Base-by-base conservation (phyloP, 1,284 basidiomycete species). In the Fomitopsis pinicola region DNA sequence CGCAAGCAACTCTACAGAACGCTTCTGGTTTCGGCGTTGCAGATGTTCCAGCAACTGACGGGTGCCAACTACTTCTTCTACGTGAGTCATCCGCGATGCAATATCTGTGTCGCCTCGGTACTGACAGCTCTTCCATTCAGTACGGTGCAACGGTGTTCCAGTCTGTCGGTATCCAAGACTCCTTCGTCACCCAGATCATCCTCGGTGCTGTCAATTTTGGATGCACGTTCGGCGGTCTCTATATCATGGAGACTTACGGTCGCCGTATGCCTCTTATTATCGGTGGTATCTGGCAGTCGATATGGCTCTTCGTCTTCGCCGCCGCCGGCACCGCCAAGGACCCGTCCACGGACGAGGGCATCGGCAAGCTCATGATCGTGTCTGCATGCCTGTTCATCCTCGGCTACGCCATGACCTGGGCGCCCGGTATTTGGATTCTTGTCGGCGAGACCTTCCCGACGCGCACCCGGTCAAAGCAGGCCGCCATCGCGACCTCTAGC, bases 371-470 rank as follows among this genome's bases (percentile, higher is more conserved):
- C 26, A 88, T 92, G 84, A 92, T 93, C 66, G 83, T 90, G 64
- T 80, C 84, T n/a, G 87, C 89, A 0, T 92, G 88, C 69, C 69
- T 94, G 69, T 92, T 92, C 76, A 92, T 93, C 69, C 73, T 88
- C 36, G 89, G 88, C 14, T 93, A 87, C 69, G 89, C 91, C 2
- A 85, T 80, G 73, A 91, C 90, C 22, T 92, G 89, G 88, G 86
- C 82, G 36, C 84, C 85, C 75, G 86, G 87, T 59, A 75, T 91
- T 58, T 92, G 89, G 89, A 90, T 88, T 72, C 76, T 90, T 22
- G 87, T 87, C 62, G 88, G 88, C 42, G 91, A 93, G 74, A 89
- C 87, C 1, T 92, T 92, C 80, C 84, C 87, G 0, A 89, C 87
- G 14, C 77, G 85, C 46, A 91, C 89, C 5, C 81, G 91, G 60